phyloP scores from a whole-genome alignment of 2,329 filamentous ascomycete genomes.

The Dactylonectria macrodidyma region DNA sequence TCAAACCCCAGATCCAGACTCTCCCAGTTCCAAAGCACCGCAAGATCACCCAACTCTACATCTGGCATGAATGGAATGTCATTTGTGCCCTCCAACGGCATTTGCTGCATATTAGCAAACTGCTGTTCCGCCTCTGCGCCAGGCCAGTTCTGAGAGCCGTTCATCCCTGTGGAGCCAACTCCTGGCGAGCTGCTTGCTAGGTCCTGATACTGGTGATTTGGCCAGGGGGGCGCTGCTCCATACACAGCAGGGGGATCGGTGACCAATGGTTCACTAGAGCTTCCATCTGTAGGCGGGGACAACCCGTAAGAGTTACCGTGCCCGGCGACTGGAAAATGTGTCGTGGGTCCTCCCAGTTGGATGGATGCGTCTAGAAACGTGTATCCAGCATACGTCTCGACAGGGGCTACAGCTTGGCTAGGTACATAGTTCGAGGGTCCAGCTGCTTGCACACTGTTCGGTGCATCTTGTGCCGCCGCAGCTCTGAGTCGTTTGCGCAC shows the following conservation, averaged over 20 bases:
- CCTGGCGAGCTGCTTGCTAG: neutral
- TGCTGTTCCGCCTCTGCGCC: neutral
- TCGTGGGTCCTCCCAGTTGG: neutral
- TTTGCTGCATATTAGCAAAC: neutral
- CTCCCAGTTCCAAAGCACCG: slow-evolving; percentile 19
- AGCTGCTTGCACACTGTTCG: neutral
- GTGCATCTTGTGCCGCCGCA: neutral
- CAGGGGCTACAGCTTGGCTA: neutral
- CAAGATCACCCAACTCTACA: slow-evolving; percentile 14
- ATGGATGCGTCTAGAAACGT: neutral
- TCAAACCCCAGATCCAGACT: slow-evolving; percentile 19
- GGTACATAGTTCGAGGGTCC: neutral
- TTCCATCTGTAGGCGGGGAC: neutral
- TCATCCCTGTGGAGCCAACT: neutral
- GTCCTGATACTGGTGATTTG: neutral
- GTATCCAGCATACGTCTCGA: neutral
- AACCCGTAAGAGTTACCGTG: neutral
- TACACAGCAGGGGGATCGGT: neutral
- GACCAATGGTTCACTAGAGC: neutral
- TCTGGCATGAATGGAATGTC: neutral
- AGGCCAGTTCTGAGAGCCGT: neutral
- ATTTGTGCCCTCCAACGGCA: neutral
- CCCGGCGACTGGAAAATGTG: neutral
- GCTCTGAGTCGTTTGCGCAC: slow-evolving; percentile 7
- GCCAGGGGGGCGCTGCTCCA: neutral